Conservation (phyloP, 2,329 filamentous ascomycete genomes). For the Torrubiella hemipterigena region DNA sequence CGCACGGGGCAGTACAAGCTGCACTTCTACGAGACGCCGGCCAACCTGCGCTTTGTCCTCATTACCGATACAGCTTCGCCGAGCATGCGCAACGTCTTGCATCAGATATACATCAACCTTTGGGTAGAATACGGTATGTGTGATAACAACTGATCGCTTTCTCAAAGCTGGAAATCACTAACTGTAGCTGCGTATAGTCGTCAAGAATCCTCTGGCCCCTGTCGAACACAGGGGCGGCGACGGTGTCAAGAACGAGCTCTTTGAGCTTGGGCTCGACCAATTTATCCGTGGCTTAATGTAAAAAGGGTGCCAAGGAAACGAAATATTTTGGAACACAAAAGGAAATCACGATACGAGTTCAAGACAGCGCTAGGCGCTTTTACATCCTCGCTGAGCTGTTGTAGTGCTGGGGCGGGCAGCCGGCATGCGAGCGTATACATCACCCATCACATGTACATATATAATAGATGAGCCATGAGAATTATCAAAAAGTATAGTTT, state of each 20-base stretch:
- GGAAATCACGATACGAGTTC: no score
- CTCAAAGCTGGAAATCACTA: constrained; percentile 2
- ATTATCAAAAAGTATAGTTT: no score
- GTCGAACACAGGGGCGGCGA: constrained; percentile 57
- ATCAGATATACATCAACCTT: constrained; percentile 97
- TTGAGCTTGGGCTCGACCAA: constrained; percentile 62
- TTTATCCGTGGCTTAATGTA: constrained; percentile 59
- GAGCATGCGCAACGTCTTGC: constrained; percentile 86
- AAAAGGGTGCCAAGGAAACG: no score
- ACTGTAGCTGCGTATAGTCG: constrained; percentile 30
- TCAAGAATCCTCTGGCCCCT: constrained; percentile 58
- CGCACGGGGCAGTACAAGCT: constrained; percentile 93
- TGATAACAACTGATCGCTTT: neutral
- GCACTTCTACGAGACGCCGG: constrained; percentile 97
- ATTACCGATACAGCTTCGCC: constrained; percentile 80
- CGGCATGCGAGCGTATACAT: no score
- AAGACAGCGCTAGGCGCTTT: no score
- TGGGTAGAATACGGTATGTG: constrained; percentile 84
- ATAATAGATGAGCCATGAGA: no score
- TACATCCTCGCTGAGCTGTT: no score
- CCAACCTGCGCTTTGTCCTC: constrained; percentile 92
- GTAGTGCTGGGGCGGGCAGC: no score
- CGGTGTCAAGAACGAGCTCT: constrained; percentile 60
- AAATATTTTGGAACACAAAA: no score
- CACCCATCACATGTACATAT: no score